Percentiles rank a stretch among this genome's conserved stretches.
phyloP scores from a whole-genome alignment of 2,329 filamentous ascomycete species.

The Chaetothyriales sp. region DNA sequence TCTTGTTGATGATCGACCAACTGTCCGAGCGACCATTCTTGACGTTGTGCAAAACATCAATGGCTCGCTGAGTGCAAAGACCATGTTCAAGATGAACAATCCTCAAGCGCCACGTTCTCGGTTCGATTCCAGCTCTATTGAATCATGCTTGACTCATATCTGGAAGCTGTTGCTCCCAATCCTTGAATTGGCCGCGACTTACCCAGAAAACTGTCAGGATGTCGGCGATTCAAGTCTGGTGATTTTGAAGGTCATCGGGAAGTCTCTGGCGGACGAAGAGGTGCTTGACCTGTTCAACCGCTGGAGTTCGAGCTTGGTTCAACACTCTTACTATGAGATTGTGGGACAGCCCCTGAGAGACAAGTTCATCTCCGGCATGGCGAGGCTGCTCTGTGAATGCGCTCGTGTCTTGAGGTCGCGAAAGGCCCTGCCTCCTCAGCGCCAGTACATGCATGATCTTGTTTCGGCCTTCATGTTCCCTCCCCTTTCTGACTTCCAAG shows the following conservation, averaged over 20 bases:
- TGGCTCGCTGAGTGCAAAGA: conserved; percentile 10
- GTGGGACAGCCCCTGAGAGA: conserved; percentile 33
- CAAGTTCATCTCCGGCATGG: conserved; percentile 29
- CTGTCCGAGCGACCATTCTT: conserved; percentile 12
- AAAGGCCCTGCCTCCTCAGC: conserved; percentile 14
- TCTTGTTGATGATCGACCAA: conserved; percentile 22
- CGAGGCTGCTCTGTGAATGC: conserved; percentile 25
- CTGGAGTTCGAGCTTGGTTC: conserved; percentile 30
- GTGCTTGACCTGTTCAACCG: conserved; percentile 28
- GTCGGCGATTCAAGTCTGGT: conserved; percentile 31
- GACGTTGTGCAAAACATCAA: conserved; percentile 14
- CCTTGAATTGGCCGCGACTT: conserved; percentile 25
- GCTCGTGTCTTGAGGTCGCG: conserved; percentile 5
- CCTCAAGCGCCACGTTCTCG: conserved; percentile 13
- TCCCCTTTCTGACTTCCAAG: conserved; percentile 27
- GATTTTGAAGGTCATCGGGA: conserved; percentile 29
- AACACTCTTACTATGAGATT: conserved; percentile 30
- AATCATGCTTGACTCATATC: conserved; percentile 25
- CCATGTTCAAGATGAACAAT: conserved; percentile 11
- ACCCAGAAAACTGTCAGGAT: conserved; percentile 28
- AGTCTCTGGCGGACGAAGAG: conserved; percentile 24
- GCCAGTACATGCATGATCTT: conserved; percentile 35
- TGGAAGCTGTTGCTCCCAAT: conserved; percentile 30
- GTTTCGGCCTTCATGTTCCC: conserved; percentile 56
- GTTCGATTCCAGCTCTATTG: conserved; percentile 12